phyloP scores from a whole-genome alignment of 2,329 filamentous ascomycete genomes.

The Colletotrichum sp. region DNA sequence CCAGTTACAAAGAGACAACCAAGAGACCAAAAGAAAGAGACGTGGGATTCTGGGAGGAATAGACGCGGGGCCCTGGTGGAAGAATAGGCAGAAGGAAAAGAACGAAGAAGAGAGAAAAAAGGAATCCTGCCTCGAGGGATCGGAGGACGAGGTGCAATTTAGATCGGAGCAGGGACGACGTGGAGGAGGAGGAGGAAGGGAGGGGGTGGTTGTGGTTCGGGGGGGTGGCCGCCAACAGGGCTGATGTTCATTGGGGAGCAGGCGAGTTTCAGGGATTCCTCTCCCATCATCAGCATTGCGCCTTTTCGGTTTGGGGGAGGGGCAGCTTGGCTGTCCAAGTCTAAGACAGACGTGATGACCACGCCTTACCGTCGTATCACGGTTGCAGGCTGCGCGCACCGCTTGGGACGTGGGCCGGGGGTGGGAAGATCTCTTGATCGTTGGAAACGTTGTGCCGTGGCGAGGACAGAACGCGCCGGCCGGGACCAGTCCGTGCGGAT shows the following conservation, averaged over 20 bases:
- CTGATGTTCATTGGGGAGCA: conserved; percentile 14
- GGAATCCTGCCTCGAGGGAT: not conserved
- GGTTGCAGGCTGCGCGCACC: not conserved
- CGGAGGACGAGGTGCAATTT: conserved; percentile 18
- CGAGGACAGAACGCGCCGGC: conserved; percentile 10
- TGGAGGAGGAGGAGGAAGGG: not conserved
- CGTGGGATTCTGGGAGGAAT: not conserved
- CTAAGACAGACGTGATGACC: not conserved
- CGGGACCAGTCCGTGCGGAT: conserved; percentile 20
- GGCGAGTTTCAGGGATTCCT: conserved; percentile 4
- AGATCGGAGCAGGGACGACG: conserved; percentile 9
- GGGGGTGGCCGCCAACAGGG: not conserved
- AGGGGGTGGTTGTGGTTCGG: not conserved
- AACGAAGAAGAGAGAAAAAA: not conserved
- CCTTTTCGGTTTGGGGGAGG: not conserved
- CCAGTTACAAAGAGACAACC: not conserved
- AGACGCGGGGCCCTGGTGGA: not conserved
- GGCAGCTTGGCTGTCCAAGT: not conserved
- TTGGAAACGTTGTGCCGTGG: conserved; percentile 11
- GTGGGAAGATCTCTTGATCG: conserved; percentile 8
- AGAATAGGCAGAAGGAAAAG: not conserved
- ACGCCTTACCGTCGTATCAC: not conserved
- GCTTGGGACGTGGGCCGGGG: conserved; percentile 7
- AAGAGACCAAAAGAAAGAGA: not conserved
- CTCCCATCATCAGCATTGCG: conserved; percentile 11